phyloP scores from a whole-genome alignment of 768 basidiomycete genomes.

The Termitomyces sp. region DNA sequence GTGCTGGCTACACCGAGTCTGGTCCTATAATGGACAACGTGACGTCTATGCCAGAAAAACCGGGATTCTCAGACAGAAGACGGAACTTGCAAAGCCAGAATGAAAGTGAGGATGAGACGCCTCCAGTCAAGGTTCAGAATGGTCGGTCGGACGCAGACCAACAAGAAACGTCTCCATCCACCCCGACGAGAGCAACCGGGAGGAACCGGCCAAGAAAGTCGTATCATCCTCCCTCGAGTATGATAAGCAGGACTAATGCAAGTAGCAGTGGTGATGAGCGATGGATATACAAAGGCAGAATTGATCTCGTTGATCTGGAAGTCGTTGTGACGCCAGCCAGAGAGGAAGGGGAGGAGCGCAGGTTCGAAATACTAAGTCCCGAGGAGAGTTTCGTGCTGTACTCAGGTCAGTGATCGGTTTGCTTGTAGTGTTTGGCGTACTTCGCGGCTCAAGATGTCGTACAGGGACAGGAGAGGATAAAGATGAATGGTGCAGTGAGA shows the following conservation, averaged over 20 bases:
- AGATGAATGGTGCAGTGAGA: constrained; percentile 60
- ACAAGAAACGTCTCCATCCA: constrained; percentile 15
- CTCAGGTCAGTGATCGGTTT: constrained; percentile 39
- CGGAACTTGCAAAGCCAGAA: constrained; percentile 39
- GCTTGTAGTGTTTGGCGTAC: neutral
- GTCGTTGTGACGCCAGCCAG: constrained; percentile 50
- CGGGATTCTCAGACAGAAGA: constrained; percentile 6
- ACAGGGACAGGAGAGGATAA: constrained; percentile 50
- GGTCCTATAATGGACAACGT: constrained; percentile 8
- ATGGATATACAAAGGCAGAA: constrained; percentile 69
- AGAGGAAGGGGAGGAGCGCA: constrained; percentile 45
- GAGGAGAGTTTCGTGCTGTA: constrained; percentile 73
- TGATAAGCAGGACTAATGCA: constrained; percentile 24
- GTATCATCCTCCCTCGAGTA: constrained; percentile 23
- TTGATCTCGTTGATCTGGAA: constrained; percentile 69
- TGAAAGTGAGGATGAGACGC: constrained; percentile 57
- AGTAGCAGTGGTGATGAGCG: constrained; percentile 52
- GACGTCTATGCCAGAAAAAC: constrained; percentile 10
- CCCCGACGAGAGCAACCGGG: constrained; percentile 8
- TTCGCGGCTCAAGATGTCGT: neutral
- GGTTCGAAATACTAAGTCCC: constrained; percentile 73
- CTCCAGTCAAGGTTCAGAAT: constrained; percentile 14
- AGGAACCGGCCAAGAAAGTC: constrained; percentile 16
- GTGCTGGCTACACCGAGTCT: constrained; percentile 12
- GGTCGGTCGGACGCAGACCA: neutral